phyloP scores from a whole-genome alignment of 495 filamentous ascomycete genomes.

The Symbiotaphrina buchneri region DNA sequence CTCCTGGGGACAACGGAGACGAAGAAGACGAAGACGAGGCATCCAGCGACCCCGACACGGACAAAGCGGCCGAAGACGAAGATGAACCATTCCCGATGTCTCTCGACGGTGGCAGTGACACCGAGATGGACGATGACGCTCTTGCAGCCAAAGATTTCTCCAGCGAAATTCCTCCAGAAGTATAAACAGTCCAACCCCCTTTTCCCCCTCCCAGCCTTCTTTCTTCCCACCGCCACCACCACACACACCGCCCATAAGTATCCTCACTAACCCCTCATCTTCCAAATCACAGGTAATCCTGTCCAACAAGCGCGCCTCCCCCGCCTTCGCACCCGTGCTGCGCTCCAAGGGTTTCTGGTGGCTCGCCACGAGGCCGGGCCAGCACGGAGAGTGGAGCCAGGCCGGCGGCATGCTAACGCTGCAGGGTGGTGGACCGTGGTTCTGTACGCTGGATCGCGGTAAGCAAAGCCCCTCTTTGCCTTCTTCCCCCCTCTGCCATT shows the following conservation, averaged over 20 bases:
- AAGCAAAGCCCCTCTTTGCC: no score
- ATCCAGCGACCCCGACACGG: constrained; percentile 9
- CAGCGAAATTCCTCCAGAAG: no score
- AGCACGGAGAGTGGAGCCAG: constrained; percentile 34
- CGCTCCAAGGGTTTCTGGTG: constrained; percentile 26
- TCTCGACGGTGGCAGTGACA: constrained; percentile 12
- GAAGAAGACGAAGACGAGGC: constrained; percentile 17
- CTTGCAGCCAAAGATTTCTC: background rate
- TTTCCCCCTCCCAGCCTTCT: no score
- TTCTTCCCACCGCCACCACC: no score
- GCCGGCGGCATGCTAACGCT: constrained; percentile 34
- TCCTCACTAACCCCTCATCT: no score
- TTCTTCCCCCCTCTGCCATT: background rate
- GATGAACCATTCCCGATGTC: constrained; percentile 9
- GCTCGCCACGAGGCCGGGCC: constrained; percentile 20
- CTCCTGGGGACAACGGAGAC: constrained; percentile 15
- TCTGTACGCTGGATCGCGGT: constrained; percentile 19
- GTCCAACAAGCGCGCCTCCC: constrained; percentile 19
- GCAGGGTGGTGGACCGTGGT: constrained; percentile 27
- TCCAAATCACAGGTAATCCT: constrained; percentile 17
- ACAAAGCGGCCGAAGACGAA: background rate
- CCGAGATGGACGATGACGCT: constrained; percentile 13
- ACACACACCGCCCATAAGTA: no score
- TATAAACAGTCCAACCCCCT: no score
- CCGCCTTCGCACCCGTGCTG: constrained; percentile 17